Conservation (phyloP, 2,329 filamentous ascomycete genomes). For the Paraphaeosphaeria minitans region DNA sequence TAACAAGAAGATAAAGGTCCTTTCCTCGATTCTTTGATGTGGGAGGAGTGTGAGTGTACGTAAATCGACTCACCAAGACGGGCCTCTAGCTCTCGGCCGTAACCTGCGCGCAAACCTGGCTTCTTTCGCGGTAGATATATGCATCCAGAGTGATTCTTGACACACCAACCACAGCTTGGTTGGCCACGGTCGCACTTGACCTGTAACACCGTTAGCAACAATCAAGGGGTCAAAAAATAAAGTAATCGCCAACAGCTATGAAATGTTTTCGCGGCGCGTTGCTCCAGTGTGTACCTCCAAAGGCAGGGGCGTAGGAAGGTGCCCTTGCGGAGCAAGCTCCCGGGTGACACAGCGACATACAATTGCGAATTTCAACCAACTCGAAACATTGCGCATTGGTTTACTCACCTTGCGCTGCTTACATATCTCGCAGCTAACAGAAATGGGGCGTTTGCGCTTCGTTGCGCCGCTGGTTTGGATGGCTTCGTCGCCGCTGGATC, state of each 20-base stretch:
- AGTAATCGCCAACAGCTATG: not conserved
- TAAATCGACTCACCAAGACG: constrained; percentile 56
- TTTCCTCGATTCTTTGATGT: not conserved
- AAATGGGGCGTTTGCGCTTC: constrained; percentile 59
- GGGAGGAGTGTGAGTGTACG: not conserved
- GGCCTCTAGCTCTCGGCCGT: constrained; percentile 66
- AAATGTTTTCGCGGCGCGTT: not conserved
- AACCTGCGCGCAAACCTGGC: constrained; percentile 65
- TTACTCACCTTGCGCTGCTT: constrained; percentile 71
- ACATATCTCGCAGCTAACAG: constrained; percentile 71
- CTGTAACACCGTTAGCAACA: constrained; percentile 5
- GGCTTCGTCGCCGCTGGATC: constrained; percentile 49
- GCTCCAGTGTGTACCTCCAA: not conserved
- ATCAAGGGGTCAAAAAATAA: not conserved
- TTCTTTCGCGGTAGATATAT: constrained; percentile 73
- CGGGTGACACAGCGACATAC: not conserved
- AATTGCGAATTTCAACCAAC: not conserved
- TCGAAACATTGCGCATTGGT: not conserved
- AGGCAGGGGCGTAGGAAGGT: not conserved
- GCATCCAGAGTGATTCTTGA: constrained; percentile 68
- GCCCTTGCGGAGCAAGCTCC: not conserved
- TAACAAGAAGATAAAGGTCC: not conserved
- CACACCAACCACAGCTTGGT: constrained; percentile 75
- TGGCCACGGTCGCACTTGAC: constrained; percentile 72
- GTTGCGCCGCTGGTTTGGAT: constrained; percentile 40